phyloP scores from a whole-genome alignment of 2,329 filamentous ascomycete genomes.

The Ceratocystis colombiana region DNA sequence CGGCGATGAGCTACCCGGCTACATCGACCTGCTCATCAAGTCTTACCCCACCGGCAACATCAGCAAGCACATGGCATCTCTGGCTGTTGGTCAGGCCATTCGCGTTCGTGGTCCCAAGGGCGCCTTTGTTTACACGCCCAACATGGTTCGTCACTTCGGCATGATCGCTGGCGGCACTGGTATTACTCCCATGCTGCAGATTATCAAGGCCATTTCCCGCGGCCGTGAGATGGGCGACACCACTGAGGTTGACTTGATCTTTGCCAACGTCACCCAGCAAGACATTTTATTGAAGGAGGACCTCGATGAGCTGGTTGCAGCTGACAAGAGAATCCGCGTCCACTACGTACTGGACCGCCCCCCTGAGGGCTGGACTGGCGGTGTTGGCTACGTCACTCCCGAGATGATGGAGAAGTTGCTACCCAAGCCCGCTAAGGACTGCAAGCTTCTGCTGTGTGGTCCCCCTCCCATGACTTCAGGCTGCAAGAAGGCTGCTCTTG shows the following conservation, averaged over 20 bases:
- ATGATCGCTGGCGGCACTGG: constrained; percentile 98
- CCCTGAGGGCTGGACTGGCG: constrained; percentile 80
- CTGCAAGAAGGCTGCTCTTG: constrained; percentile 90
- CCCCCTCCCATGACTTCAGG: constrained; percentile 94
- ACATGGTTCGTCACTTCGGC: constrained; percentile 91
- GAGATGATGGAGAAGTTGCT: constrained; percentile 88
- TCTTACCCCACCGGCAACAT: constrained; percentile 97
- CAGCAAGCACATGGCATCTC: constrained; percentile 77
- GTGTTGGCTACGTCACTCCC: constrained; percentile 85
- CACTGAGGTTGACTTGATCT: constrained; percentile 89
- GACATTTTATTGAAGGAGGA: constrained; percentile 93
- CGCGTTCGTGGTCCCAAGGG: constrained; percentile 91
- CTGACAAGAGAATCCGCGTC: constrained; percentile 73
- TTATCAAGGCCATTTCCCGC: constrained; percentile 80
- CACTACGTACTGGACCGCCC: constrained; percentile 97
- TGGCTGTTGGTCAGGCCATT: constrained; percentile 77
- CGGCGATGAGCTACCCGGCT: constrained; percentile 76
- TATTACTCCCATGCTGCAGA: constrained; percentile 97
- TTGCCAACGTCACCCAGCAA: constrained; percentile 87
- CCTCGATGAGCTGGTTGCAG: constrained; percentile 63
- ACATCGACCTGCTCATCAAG: constrained; percentile 96
- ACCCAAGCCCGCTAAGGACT: constrained; percentile 70
- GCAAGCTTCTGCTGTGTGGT: constrained; percentile 91
- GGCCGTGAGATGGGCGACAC: constrained; percentile 68
- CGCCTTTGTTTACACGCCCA: constrained; percentile 92